A percentile compares a stretch with the other conserved stretches of the same genome.
These are phyloP conservation scores for Metschnikowia picachoensis DNA, from an alignment of 805 yeast species.

Conservation along the genomic window DNA sequence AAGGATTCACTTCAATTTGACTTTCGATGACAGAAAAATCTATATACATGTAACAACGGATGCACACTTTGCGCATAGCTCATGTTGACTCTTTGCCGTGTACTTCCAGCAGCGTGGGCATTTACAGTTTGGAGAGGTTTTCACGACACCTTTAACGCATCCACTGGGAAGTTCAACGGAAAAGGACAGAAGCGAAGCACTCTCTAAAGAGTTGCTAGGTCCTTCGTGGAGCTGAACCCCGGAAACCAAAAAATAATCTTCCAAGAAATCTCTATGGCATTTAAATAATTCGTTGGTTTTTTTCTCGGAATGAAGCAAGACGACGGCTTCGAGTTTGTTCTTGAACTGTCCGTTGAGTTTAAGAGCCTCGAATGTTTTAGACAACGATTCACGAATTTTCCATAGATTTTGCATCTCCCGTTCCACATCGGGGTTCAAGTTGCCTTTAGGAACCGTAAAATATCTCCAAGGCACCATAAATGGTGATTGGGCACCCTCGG, in stretches of 20 bases:
- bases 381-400: conserved; percentile 45
- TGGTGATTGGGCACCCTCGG: conserved; percentile 9
- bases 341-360: conserved; percentile 49
- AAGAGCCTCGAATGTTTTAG: conserved; percentile 53
- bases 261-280: conserved; percentile 23
- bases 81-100: conserved; percentile 47
- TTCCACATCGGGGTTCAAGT: conserved; percentile 33
- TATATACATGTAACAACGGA: conserved; percentile 33
- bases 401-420: conserved; percentile 45
- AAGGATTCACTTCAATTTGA: too few relatives aligned
- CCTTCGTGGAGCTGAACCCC: conserved; percentile 22
- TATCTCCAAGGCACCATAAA: conserved; percentile 17
- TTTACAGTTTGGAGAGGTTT: conserved; percentile 48
- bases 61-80: conserved; percentile 65
- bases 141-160: conserved; percentile 32
- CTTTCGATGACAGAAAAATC: neutral
- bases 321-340: conserved; percentile 57
- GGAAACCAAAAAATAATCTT: conserved; percentile 62
- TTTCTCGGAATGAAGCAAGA: conserved; percentile 22
- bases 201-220: neutral
- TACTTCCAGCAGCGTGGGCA: conserved; percentile 97
- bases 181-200: neutral
- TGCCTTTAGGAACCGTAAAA: conserved; percentile 30
- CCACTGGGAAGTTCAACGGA: conserved; percentile 17
- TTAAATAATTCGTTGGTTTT: conserved; percentile 13